These are phyloP conservation scores for Grosmannia clavigera DNA, from an alignment of 2,329 filamentous ascomycete genomes.

Conservation along the genomic window DNA sequence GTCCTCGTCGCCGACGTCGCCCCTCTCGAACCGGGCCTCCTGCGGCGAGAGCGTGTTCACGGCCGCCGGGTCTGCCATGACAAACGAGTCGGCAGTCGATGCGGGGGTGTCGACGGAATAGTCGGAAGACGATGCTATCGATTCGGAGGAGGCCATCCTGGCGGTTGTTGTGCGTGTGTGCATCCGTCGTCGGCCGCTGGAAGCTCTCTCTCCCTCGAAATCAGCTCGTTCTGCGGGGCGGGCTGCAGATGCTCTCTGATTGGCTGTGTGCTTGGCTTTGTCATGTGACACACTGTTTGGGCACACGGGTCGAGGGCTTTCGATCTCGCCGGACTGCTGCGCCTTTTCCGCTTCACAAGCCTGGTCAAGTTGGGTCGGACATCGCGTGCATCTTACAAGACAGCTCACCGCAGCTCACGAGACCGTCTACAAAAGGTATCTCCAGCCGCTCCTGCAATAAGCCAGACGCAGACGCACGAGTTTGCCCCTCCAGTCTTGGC, in stretches of 20 bases:
- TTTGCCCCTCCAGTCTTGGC: background rate
- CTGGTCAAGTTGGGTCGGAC: background rate
- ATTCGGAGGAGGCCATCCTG: conserved; percentile 1
- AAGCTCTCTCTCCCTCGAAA: background rate
- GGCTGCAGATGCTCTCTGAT: background rate
- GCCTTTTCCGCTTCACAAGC: background rate
- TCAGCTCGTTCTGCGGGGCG: background rate
- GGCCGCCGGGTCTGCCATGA: conserved; percentile 34
- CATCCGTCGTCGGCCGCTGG: background rate
- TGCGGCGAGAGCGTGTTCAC: conserved; percentile 15
- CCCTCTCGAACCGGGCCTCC: background rate
- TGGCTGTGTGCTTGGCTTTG: background rate
- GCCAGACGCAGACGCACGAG: background rate
- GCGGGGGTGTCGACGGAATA: conserved; percentile 3
- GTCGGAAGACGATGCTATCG: conserved; percentile 1
- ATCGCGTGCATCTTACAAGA: background rate
- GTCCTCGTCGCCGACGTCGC: background rate
- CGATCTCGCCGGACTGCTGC: background rate
- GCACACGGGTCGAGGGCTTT: background rate
- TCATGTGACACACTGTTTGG: background rate
- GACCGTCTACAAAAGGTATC: background rate
- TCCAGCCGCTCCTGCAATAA: background rate
- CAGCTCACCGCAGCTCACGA: background rate
- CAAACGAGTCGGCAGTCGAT: conserved; percentile 33
- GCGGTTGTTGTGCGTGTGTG: background rate